Evolutionary conservation across 495 filamentous ascomycete genomes (phyloP), one percentile per base, ranked within the genome.

Genomic region (Thozetella sp.): DNA sequence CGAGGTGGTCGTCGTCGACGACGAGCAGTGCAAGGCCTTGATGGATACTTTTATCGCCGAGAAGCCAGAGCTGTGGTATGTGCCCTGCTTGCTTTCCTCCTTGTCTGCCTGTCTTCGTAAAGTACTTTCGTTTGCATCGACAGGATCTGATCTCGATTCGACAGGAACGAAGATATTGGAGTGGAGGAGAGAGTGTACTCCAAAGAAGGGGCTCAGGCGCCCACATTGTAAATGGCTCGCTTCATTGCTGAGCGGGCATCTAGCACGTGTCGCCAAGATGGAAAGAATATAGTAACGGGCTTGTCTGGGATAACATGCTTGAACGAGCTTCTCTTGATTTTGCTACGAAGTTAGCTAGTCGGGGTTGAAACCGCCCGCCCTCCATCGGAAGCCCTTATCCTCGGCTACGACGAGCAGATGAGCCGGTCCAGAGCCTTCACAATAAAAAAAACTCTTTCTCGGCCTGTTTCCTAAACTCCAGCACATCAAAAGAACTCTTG

Each of bases 21-120:
- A 86, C 64, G 58, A 80, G 25, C 85, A 90, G 69, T 92, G 89
- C 64, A 84, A 84, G 73, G 80, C 83, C 25, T 67, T 96, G 73
- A 92, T 96, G 91, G 81, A 84, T 54, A 81, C 75, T 59, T 95
- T 93, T 69, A 90, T 95, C 59, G 77, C 81, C 55, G 87, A 92
- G 66, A 86, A 90, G 71, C 92, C 91, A 11, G 83, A 87, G 59
- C 73, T 92, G 50, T 94, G 91, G 91, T 92, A 76, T 62, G 86
- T 63, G 55, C 24, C 23, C 45, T 27, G 23, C 45, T 54, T 15
- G 30, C 15, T 9, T 55, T 61, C 34, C 51, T 3, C 43, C 45
- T 17, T 11, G 15, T 53, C 22, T 22, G 1, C 12, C 56, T 24
- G 22, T 37, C 11, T 25, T 22, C 11, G 73, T 48, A 52, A 30